These are phyloP conservation scores for Populus nigra DNA, from an alignment of 345 rosid species.

Conservation along the genomic window DNA sequence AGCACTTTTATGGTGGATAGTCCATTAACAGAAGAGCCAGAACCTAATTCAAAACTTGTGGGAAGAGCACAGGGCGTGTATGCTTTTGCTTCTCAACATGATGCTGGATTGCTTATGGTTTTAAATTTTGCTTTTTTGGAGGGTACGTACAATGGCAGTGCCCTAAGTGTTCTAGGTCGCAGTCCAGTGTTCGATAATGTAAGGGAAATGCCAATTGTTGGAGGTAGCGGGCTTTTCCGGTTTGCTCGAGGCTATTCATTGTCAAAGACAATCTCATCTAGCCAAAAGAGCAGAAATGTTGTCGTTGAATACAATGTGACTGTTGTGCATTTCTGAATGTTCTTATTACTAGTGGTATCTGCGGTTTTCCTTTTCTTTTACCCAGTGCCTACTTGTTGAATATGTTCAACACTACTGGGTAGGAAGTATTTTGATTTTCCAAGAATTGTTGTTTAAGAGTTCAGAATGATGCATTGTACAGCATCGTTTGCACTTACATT, in stretches of 20 bases:
- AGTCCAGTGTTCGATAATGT: neutral
- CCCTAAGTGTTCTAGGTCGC: slow-evolving; percentile 11
- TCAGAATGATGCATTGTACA: neutral
- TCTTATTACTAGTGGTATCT: neutral
- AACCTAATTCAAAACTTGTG: slow-evolving; percentile 33
- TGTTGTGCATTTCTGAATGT: slow-evolving; percentile 17
- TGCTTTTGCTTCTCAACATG: slow-evolving; percentile 20
- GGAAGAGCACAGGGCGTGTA: slow-evolving; percentile 39
- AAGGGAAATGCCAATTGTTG: slow-evolving; percentile 22
- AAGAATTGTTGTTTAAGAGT: neutral
- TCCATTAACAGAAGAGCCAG: slow-evolving; percentile 33
- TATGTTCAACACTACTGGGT: neutral
- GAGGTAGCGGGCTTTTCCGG: slow-evolving; percentile 15
- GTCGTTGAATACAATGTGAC: slow-evolving; percentile 28
- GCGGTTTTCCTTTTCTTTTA: neutral
- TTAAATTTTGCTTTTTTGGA: slow-evolving; percentile 5
- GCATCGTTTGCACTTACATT: neutral
- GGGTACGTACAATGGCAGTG: slow-evolving; percentile 19
- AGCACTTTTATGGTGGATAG: slow-evolving; percentile 25
- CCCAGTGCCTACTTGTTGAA: neutral
- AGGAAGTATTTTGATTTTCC: neutral
- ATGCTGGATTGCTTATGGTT: slow-evolving; percentile 7
- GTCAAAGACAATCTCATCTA: slow-evolving; percentile 5
- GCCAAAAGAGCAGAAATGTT: slow-evolving; percentile 9
- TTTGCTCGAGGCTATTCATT: slow-evolving; percentile 17